phyloP scores from a whole-genome alignment of 164 flowering plant species.

The Macadamia tetraphylla region DNA sequence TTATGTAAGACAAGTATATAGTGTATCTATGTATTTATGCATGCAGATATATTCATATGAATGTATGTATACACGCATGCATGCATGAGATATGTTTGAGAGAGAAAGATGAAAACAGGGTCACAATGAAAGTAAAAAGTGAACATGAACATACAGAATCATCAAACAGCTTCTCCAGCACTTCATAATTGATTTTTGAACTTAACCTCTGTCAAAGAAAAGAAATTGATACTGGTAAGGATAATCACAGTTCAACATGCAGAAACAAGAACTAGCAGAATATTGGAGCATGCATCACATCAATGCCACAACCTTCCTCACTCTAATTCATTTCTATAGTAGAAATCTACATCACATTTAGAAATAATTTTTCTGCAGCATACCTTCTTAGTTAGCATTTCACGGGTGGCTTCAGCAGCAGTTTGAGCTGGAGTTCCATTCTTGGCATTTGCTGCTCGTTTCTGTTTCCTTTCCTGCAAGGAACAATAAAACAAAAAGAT shows the following conservation, averaged over 20 bases:
- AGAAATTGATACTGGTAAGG: not conserved
- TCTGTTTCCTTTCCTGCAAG: slow-evolving; percentile 52
- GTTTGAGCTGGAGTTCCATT: slow-evolving; percentile 56
- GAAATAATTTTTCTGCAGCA: not conserved
- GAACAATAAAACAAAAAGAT: not conserved
- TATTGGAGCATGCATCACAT: not conserved
- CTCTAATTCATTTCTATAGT: not conserved
- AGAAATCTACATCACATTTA: not conserved
- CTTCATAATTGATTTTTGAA: slow-evolving; percentile 62
- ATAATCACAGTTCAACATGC: not conserved
- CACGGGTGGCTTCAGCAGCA: slow-evolving; percentile 71
- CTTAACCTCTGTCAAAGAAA: slow-evolving; percentile 48
- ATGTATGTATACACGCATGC: too few species aligned
- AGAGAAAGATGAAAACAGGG: too few species aligned
- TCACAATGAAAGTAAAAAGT: not conserved
- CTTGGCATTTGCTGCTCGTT: slow-evolving; percentile 52
- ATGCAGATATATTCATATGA: too few species aligned
- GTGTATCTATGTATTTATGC: too few species aligned
- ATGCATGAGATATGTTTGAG: too few species aligned
- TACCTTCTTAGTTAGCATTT: slow-evolving; percentile 65
- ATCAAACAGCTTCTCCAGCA: slow-evolving; percentile 48
- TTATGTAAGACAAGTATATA: too few species aligned
- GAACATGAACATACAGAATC: slow-evolving; percentile 31
- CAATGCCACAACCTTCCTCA: not conserved
- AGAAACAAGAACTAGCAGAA: not conserved